A percentile compares a stretch with the other conserved stretches of the same genome.
These are phyloP conservation scores for Acorus gramineus DNA, from an alignment of 106 monocot genomes.

Conservation along the genomic window DNA sequence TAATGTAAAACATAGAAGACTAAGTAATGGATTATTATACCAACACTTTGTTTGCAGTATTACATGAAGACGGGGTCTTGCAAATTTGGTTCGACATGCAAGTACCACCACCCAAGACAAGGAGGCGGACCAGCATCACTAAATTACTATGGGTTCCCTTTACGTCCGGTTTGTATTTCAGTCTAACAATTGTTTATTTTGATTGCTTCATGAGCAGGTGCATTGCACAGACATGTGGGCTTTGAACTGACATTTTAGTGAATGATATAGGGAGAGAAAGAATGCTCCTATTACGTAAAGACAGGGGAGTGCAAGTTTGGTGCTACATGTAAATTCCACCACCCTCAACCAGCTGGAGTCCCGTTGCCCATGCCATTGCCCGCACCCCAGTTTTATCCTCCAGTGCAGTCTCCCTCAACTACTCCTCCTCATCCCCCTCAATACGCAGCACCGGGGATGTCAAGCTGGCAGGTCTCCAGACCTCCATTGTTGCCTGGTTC, in stretches of 20 bases:
- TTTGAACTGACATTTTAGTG: too few species aligned
- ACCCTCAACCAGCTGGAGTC: constrained; percentile 44
- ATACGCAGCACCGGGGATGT: constrained; percentile 21
- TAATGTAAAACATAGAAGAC: not conserved
- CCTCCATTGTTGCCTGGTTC: constrained; percentile 45
- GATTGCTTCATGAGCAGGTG: not conserved
- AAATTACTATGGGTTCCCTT: constrained; percentile 61
- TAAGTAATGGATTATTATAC: not conserved
- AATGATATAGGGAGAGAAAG: constrained; percentile 65
- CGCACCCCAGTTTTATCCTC: constrained; percentile 50
- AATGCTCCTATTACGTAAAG: constrained; percentile 77
- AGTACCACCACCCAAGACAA: constrained; percentile 86
- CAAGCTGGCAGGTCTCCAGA: constrained; percentile 47
- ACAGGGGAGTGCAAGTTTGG: constrained; percentile 83
- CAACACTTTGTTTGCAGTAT: constrained; percentile 32
- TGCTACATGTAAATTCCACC: constrained; percentile 78
- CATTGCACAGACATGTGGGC: too few species aligned
- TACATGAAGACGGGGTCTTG: constrained; percentile 87
- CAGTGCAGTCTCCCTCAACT: constrained; percentile 34
- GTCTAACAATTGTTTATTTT: constrained; percentile 4
- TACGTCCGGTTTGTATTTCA: constrained; percentile 47
- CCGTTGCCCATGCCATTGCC: constrained; percentile 23
- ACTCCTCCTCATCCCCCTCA: constrained; percentile 25
- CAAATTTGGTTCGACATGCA: constrained; percentile 91
- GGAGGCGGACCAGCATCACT: constrained; percentile 32